Percentiles rank a stretch among this genome's conserved stretches.
These are phyloP conservation scores for Pugionium dolabratum DNA, from an alignment of 345 rosid species.

Conservation along the genomic window DNA sequence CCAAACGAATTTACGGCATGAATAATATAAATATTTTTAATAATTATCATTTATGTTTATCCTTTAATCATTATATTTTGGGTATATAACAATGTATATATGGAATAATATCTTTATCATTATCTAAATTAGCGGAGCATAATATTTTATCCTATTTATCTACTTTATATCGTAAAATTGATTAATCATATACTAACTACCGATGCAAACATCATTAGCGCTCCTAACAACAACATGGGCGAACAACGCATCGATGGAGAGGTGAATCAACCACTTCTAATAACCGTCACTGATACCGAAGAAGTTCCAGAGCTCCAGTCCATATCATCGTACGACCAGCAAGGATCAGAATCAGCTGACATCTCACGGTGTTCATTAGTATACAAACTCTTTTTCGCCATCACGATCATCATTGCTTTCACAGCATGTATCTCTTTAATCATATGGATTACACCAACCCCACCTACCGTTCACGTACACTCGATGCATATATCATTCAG, in stretches of 20 bases:
- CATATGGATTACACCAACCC: conserved; percentile 31
- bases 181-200: background rate
- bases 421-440: background rate
- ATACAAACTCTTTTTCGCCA: conserved; percentile 1
- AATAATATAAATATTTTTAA: too few relatives aligned
- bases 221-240: background rate
- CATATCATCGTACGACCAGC: background rate
- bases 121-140: background rate
- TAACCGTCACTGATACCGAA: background rate
- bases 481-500: conserved; percentile 21
- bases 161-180: background rate
- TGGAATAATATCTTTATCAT: background rate
- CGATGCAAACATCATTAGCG: background rate
- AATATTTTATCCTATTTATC: background rate
- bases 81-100: background rate
- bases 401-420: background rate
- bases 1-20: background rate
- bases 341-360: conserved; percentile 14
- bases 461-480: conserved; percentile 26
- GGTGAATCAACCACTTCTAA: conserved; percentile 16
- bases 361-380: conserved; percentile 14
- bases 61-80: background rate
- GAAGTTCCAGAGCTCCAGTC: background rate
- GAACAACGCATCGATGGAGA: background rate
- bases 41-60: too few relatives aligned